Conservation (phyloP, 2,329 filamentous ascomycete genomes). For the Colletotrichum limetticola region DNA sequence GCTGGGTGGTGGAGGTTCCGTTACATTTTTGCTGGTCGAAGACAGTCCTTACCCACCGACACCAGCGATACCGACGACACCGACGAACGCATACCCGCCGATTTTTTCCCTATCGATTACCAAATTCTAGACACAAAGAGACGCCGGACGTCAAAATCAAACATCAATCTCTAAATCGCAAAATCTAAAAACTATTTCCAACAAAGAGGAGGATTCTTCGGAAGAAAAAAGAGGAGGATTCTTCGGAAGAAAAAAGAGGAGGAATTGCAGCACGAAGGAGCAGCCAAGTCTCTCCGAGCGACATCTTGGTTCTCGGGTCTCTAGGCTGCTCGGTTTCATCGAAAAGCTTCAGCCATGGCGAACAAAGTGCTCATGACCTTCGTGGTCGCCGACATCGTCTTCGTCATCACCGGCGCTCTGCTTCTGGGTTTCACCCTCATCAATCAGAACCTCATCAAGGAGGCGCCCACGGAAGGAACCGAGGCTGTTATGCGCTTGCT, state of each 20-base stretch:
- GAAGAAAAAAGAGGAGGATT: conserved; percentile 12
- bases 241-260: conserved; percentile 5
- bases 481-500: conserved; percentile 63
- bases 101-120: neutral
- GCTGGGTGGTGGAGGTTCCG: conserved; percentile 32
- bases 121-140: conserved; percentile 26
- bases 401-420: conserved; percentile 63
- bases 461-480: conserved; percentile 55
- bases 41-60: conserved; percentile 35
- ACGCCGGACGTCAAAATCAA: conserved; percentile 51
- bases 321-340: conserved; percentile 38
- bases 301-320: conserved; percentile 30
- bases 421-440: conserved; percentile 66
- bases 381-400: conserved; percentile 59
- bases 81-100: conserved; percentile 10
- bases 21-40: conserved; percentile 34
- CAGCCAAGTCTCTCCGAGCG: conserved; percentile 37
- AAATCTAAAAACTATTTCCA: conserved; percentile 14
- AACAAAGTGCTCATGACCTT: conserved; percentile 66
- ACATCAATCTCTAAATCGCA: conserved; percentile 2
- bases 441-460: conserved; percentile 57
- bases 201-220: neutral
- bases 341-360: conserved; percentile 52
- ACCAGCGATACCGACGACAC: conserved; percentile 14
- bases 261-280: conserved; percentile 23